Percentiles rank a stretch among this genome's conserved stretches.
Evolutionary conservation across 2,329 filamentous ascomycete genomes (phyloP).

Genomic region (Xylaria arbuscula): DNA sequence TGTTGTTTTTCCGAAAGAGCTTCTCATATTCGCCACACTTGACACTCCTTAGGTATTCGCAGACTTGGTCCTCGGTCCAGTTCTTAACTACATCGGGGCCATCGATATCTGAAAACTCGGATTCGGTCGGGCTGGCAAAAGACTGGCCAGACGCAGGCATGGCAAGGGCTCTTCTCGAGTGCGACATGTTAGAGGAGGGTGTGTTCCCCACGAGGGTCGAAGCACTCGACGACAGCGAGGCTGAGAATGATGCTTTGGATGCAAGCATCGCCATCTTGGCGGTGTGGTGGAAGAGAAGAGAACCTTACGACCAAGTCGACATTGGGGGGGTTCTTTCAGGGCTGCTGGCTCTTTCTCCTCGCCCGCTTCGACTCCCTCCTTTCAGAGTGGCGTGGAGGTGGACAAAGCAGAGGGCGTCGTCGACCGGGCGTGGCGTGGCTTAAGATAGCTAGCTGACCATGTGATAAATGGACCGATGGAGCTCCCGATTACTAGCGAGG

Average conservation of each 20-base stretch:
- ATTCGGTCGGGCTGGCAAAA: constrained; percentile 88
- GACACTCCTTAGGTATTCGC: constrained; percentile 89
- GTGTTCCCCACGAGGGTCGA: constrained; percentile 59
- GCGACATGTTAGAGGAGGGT: constrained; percentile 61
- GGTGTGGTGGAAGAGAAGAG: constrained; percentile 21
- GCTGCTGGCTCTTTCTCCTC: constrained; percentile 26
- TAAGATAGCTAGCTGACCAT: constrained; percentile 25
- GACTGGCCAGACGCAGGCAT: constrained; percentile 63
- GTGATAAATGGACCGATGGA: constrained; percentile 25
- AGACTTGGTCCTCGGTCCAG: constrained; percentile 93
- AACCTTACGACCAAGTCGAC: constrained; percentile 23
- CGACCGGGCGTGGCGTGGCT: constrained; percentile 24
- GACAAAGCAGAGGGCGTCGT: constrained; percentile 35
- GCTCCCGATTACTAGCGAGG: constrained; percentile 24
- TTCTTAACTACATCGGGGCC: constrained; percentile 79
- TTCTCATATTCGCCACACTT: constrained; percentile 95
- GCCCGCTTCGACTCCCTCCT: constrained; percentile 31
- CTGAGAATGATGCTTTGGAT: constrained; percentile 76
- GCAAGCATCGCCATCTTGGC: constrained; percentile 79
- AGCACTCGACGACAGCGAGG: constrained; percentile 62
- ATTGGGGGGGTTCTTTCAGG: constrained; percentile 15
- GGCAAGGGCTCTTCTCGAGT: constrained; percentile 63
- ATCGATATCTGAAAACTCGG: constrained; percentile 88
- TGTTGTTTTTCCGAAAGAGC: constrained; percentile 90
- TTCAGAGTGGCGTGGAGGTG: constrained; percentile 28